A percentile compares a stretch with the other conserved stretches of the same genome.
These are phyloP conservation scores for Scopulariopsis brevicaulis DNA, from an alignment of 2,329 filamentous ascomycete genomes.

Conservation along the genomic window DNA sequence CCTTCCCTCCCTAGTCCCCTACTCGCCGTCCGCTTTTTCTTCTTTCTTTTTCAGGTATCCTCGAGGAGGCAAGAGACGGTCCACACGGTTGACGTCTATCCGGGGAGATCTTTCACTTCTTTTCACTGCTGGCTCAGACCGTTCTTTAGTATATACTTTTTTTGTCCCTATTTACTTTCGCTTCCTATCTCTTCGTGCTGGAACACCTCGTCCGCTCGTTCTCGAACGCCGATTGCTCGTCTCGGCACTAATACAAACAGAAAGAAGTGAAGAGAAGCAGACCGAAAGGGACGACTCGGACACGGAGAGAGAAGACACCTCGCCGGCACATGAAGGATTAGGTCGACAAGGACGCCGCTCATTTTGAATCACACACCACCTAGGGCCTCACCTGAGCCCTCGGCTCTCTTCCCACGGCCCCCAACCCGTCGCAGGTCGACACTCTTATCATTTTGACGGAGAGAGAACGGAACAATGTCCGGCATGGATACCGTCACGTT, in stretches of 20 bases:
- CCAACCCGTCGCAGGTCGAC: conserved; percentile 43
- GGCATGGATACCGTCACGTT: conserved; percentile 29
- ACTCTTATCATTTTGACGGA: conserved; percentile 15
- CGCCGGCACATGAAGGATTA: neutral
- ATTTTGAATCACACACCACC: neutral
- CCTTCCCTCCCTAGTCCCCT: conserved; percentile 10
- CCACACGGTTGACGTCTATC: neutral
- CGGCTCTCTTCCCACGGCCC: neutral
- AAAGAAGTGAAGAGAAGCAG: neutral
- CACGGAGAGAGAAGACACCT: neutral
- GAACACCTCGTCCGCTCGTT: conserved; percentile 2
- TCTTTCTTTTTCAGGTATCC: neutral
- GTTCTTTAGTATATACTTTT: conserved; percentile 20
- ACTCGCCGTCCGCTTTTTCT: conserved; percentile 8
- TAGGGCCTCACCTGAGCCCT: neutral
- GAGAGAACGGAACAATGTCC: conserved; percentile 14
- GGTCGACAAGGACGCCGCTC: neutral
- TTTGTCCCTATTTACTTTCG: conserved; percentile 6
- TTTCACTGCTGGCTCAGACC: conserved; percentile 52
- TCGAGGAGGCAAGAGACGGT: conserved; percentile 2
- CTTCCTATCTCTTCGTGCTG: neutral
- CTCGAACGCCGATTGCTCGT: neutral
- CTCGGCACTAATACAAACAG: neutral
- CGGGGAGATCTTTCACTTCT: conserved; percentile 24
- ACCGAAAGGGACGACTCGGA: neutral